A percentile compares a stretch with the other conserved stretches of the same genome.
Conservation (phyloP, 2,329 filamentous ascomycete genomes). For the Harringtonia aguacate region DNA sequence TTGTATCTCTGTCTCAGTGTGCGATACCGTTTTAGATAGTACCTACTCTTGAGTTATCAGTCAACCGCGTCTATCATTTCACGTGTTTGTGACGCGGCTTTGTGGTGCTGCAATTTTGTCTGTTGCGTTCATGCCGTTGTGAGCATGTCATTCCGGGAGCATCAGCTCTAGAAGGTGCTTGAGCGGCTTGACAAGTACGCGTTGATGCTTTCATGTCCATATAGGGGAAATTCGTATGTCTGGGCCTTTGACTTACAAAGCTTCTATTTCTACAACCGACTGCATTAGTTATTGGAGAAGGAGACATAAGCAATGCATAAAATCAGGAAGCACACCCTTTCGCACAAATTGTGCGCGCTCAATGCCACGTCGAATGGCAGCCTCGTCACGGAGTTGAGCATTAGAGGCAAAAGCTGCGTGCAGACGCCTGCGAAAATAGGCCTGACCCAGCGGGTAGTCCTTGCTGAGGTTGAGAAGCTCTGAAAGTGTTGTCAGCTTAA, state of each 20-base stretch:
- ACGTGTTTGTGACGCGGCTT: constrained; percentile 1
- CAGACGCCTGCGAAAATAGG: constrained; percentile 70
- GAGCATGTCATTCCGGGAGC: background rate
- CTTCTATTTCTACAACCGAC: constrained; percentile 63
- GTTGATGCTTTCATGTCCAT: no score
- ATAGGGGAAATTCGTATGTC: no score
- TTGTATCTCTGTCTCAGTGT: constrained; percentile 74
- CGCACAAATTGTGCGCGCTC: constrained; percentile 77
- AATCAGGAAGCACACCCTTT: constrained; percentile 49
- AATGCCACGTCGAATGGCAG: constrained; percentile 66
- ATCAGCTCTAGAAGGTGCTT: background rate
- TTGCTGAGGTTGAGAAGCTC: constrained; percentile 77
- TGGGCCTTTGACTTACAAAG: constrained; percentile 53
- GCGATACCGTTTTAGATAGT: constrained; percentile 87
- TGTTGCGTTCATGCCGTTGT: no score
- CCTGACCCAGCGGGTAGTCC: constrained; percentile 74
- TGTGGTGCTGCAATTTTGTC: no score
- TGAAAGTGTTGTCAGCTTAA: constrained; percentile 21
- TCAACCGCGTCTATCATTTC: constrained; percentile 5
- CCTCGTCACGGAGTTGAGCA: constrained; percentile 57
- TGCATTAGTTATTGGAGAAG: background rate
- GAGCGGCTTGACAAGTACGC: no score
- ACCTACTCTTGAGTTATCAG: constrained; percentile 44
- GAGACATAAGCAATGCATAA: no score
- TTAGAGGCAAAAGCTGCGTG: constrained; percentile 81